Evolutionary conservation across 345 rosid species (phyloP).

Genomic region (Mercurialis annua): DNA sequence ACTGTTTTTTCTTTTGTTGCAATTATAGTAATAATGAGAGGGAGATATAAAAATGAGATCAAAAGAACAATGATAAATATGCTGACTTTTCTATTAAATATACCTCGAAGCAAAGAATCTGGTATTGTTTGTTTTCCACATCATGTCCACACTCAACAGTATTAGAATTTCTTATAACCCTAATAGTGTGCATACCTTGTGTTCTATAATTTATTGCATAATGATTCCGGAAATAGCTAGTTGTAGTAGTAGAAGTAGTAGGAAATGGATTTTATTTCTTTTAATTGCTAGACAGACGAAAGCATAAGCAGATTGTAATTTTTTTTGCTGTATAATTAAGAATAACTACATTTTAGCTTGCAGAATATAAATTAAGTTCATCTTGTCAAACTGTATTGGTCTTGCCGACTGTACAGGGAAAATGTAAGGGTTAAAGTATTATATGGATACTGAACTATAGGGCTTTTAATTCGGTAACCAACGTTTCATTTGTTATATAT

Average conservation of each 20-base stretch:
- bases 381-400: too few species aligned
- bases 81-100: conserved; percentile 6
- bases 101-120: conserved; percentile 12
- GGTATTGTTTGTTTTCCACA: not conserved
- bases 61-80: conserved; percentile 4
- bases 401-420: too few species aligned
- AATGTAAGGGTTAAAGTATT: too few species aligned
- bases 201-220: not conserved
- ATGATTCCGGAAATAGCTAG: not conserved
- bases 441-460: too few species aligned
- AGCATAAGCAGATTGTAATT: not conserved
- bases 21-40: not conserved
- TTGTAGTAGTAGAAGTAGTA: too few species aligned
- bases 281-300: not conserved
- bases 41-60: conserved; percentile 2
- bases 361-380: too few species aligned
- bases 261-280: too few species aligned
- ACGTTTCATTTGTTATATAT: too few species aligned
- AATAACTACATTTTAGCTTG: too few species aligned
- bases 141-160: not conserved
- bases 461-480: too few species aligned
- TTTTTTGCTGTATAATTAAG: not conserved
- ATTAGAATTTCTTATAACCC: not conserved
- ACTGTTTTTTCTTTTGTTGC: not conserved
- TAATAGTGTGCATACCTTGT: not conserved